Evolutionary conservation across 768 basidiomycete species (phyloP), one percentile per base, ranked within the genome.

Genomic region (Leccinum arenicola): DNA sequence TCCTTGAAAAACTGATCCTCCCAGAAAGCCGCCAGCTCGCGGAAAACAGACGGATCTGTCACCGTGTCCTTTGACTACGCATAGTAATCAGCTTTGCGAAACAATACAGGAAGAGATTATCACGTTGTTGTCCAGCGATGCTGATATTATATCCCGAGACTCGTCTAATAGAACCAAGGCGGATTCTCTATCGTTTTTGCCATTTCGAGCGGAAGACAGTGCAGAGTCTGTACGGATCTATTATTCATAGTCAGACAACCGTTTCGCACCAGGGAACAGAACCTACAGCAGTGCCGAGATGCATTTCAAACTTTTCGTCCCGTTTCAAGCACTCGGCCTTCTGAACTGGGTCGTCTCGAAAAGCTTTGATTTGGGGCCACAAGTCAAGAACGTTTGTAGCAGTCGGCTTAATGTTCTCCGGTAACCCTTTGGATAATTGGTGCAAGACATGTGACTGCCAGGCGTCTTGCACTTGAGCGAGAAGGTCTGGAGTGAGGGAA

Each of bases 241-340:
- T 61, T 50, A 63, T 54, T 58, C 54, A 62, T 47, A 48, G 59
- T 68, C 54, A 61, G 47, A 55, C 49, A 48, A 57, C 60, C 31
- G 59, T 64, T 61, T 35, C 51, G 6, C 25, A 40, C 25, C 36
- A 48, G 61, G 54, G 36, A 33, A 50, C 51, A 68, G 52, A 23
- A 77, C 86, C 69, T 71, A 93, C 91, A 64, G 96, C 84, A 59
- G 89, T 82, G 40, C 84, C 76, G 66, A 93, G 83, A 75, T 95
- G 78, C 92, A 98, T 90, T 54, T 88, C 86, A 68, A 95, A 95
- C 75, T 96, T 98, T 76, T 96, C 95, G 62, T 97, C 89, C 67
- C 85, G 82, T 69, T 80, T 84, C 69, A 89, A 71, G 66, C 87
- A 86, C 60, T 86, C 87, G 54, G 81, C 78, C 66, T 85, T 88